Evolutionary conservation across 139 green algal species (phyloP).

Genomic region (Microglena sp.): DNA sequence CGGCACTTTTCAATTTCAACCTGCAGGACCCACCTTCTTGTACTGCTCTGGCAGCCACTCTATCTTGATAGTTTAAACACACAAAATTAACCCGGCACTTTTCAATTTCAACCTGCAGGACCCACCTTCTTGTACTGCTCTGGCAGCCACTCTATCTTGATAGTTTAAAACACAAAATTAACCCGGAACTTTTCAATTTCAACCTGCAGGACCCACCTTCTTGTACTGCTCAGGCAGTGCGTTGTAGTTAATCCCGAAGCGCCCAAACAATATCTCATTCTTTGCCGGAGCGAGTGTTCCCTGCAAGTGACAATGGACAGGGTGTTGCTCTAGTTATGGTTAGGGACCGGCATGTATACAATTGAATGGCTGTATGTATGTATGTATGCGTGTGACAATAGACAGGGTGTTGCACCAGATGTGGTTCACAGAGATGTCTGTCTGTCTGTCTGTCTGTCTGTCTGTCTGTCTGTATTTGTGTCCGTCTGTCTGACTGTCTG

Average conservation of each 20-base stretch:
- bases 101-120: not conserved
- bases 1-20: not conserved
- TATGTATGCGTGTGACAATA: too few relatives aligned
- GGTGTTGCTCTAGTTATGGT: too few relatives aligned
- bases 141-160: not conserved
- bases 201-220: slow-evolving; percentile 47
- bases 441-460: too few relatives aligned
- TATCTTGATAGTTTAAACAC: not conserved
- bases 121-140: not conserved
- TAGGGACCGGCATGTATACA: too few relatives aligned
- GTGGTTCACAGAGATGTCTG: too few relatives aligned
- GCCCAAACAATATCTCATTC: slow-evolving; percentile 84
- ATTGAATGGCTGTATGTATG: too few relatives aligned
- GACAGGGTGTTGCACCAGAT: too few relatives aligned
- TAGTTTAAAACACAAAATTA: not conserved
- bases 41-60: not conserved
- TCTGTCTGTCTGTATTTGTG: too few relatives aligned
- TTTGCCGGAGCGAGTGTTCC: slow-evolving; percentile 72
- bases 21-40: not conserved
- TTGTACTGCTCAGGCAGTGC: slow-evolving; percentile 70
- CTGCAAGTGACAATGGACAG: slow-evolving; percentile 34
- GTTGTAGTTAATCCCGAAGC: slow-evolving; percentile 88
- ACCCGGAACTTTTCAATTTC: not conserved
- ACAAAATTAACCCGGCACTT: not conserved
- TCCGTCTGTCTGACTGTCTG: too few relatives aligned